These are phyloP conservation scores for Xylaria palmicola DNA, from an alignment of 495 filamentous ascomycete species.

Conservation along the genomic window DNA sequence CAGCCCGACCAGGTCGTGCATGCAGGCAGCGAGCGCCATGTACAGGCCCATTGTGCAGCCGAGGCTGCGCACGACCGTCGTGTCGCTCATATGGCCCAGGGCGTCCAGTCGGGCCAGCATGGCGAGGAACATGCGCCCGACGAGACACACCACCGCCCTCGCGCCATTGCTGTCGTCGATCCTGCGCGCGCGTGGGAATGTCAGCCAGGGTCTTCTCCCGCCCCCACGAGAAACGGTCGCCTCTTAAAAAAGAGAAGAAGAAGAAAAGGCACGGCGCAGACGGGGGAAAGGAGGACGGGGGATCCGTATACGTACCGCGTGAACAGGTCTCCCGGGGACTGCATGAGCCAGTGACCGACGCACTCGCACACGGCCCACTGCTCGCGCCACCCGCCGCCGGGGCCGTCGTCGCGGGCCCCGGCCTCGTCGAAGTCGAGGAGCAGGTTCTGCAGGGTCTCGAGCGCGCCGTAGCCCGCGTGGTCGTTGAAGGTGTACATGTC, in stretches of 20 bases:
- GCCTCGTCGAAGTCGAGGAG: slow-evolving; percentile 37
- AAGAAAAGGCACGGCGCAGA: not conserved
- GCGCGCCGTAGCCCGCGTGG: slow-evolving; percentile 30
- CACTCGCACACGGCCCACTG: slow-evolving; percentile 39
- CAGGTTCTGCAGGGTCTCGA: slow-evolving; percentile 40
- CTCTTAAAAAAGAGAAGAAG: no score
- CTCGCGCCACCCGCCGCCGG: slow-evolving; percentile 31
- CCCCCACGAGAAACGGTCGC: no score
- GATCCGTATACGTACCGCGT: slow-evolving; percentile 6
- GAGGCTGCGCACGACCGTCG: slow-evolving; percentile 30
- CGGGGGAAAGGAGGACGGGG: no score
- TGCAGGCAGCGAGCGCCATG: slow-evolving; percentile 14
- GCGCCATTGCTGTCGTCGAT: slow-evolving; percentile 29
- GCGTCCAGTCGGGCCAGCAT: slow-evolving; percentile 38
- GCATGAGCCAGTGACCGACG: slow-evolving; percentile 14
- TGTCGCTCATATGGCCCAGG: slow-evolving; percentile 23
- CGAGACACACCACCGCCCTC: slow-evolving; percentile 19
- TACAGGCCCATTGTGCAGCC: slow-evolving; percentile 38
- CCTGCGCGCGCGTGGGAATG: slow-evolving; percentile 10
- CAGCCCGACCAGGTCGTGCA: not conserved
- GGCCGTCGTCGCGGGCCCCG: slow-evolving; percentile 3
- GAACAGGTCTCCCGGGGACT: not conserved
- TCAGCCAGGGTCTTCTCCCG: no score
- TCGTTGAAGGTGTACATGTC: slow-evolving; percentile 41
- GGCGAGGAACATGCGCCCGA: slow-evolving; percentile 37